These are phyloP conservation scores for Angomonas deanei DNA, from an alignment of 208 protist species.

Conservation along the genomic window DNA sequence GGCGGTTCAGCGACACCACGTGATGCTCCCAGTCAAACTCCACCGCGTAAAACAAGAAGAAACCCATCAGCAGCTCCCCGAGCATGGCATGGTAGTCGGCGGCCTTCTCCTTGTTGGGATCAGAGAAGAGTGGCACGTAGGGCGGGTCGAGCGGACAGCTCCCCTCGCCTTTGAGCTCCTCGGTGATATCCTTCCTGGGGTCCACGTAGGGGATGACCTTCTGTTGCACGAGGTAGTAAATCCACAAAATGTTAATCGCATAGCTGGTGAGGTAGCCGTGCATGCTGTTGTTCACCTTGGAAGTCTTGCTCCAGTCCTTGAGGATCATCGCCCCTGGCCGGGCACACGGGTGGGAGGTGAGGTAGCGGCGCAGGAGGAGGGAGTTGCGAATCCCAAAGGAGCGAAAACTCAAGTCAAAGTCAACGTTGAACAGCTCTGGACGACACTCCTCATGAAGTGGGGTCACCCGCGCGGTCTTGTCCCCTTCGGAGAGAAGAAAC, in stretches of 20 bases:
- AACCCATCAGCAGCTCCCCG: constrained; percentile 80
- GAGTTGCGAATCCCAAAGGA: constrained; percentile 89
- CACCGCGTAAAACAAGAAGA: constrained; percentile 87
- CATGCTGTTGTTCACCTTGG: constrained; percentile 86
- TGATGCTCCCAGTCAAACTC: constrained; percentile 86
- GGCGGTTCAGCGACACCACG: constrained; percentile 84
- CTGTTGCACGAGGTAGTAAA: constrained; percentile 87
- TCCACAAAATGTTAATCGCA: constrained; percentile 89
- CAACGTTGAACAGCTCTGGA: constrained; percentile 80
- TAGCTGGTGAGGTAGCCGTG: constrained; percentile 89
- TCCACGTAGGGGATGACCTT: constrained; percentile 71
- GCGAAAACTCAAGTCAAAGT: constrained; percentile 88
- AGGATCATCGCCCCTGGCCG: constrained; percentile 79
- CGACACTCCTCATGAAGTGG: constrained; percentile 79
- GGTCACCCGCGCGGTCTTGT: constrained; percentile 56
- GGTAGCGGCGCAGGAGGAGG: constrained; percentile 71
- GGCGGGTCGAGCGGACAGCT: constrained; percentile 24
- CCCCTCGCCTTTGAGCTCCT: constrained; percentile 34
- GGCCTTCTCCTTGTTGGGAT: constrained; percentile 17
- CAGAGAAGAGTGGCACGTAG: constrained; percentile 58
- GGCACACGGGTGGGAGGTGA: constrained; percentile 73
- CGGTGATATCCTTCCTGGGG: constrained; percentile 58
- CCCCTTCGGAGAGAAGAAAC: constrained; percentile 33
- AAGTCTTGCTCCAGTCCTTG: constrained; percentile 90
- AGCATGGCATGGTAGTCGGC: constrained; percentile 34